A percentile compares a stretch with the other conserved stretches of the same genome.
Evolutionary conservation across 129 eudicot genomes (phyloP).

Genomic region (Dittrichia graveolens): DNA sequence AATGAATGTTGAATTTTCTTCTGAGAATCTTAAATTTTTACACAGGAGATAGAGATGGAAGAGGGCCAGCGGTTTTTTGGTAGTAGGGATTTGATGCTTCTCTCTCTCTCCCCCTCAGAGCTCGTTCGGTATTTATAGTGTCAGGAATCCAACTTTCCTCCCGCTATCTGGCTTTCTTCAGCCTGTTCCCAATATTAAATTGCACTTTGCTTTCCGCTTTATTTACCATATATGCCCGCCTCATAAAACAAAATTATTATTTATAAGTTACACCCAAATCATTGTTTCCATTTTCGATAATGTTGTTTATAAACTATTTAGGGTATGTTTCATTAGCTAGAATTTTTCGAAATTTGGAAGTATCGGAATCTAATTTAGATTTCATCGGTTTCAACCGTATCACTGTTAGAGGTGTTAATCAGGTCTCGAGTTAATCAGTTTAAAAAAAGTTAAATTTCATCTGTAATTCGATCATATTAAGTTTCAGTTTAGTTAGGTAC

Average conservation of each 20-base stretch:
- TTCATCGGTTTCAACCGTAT: too few relatives aligned
- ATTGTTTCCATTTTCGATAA: too few relatives aligned
- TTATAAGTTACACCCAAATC: neutral
- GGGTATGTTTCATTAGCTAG: too few relatives aligned
- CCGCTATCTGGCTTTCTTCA: slow-evolving; percentile 32
- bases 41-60: slow-evolving; percentile 19
- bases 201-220: neutral
- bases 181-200: neutral
- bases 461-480: too few relatives aligned
- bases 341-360: too few relatives aligned
- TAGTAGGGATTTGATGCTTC: slow-evolving; percentile 39
- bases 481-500: too few relatives aligned
- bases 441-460: too few relatives aligned
- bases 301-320: too few relatives aligned
- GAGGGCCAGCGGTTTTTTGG: slow-evolving; percentile 37
- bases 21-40: neutral
- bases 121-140: slow-evolving; percentile 21
- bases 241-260: neutral
- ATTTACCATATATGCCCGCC: neutral
- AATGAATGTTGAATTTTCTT: neutral
- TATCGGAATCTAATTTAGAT: too few relatives aligned
- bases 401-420: too few relatives aligned
- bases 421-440: too few relatives aligned
- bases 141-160: slow-evolving; percentile 37
- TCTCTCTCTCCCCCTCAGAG: neutral